Percentiles rank a stretch among this genome's conserved stretches.
Conservation (phyloP, 73 alveolate species). For the Tetrahymena elliotti region DNA sequence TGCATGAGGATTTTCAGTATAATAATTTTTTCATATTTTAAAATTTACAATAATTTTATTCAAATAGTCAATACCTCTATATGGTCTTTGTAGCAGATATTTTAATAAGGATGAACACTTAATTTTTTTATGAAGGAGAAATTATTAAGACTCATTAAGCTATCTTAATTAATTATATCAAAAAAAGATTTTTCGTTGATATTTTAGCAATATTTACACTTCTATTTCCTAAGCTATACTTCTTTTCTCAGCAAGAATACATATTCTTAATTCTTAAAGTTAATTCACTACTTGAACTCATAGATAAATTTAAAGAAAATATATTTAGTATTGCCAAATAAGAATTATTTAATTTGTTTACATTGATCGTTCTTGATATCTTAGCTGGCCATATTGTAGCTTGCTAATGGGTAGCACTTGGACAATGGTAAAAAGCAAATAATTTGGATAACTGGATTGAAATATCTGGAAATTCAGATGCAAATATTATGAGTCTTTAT, state of each 20-base stretch:
- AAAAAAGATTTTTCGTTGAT: not conserved
- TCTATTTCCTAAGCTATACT: not conserved
- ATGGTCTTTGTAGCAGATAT: not conserved
- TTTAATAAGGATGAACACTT: not conserved
- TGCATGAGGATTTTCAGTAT: not conserved
- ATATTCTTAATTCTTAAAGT: not conserved
- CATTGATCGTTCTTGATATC: not conserved
- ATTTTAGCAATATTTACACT: not conserved
- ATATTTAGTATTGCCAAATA: not conserved
- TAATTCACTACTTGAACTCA: not conserved
- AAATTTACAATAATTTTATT: not conserved
- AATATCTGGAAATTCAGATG: not conserved
- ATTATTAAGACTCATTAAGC: not conserved
- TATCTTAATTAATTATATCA: not conserved
- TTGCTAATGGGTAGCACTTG: not conserved
- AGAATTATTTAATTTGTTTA: not conserved
- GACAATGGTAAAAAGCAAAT: not conserved
- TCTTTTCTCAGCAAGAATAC: not conserved
- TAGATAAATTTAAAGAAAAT: not conserved
- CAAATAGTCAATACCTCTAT: not conserved
- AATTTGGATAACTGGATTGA: not conserved
- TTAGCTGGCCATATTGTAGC: not conserved
- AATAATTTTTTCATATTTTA: not conserved
- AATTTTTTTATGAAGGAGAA: not conserved
- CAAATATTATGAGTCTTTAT: not conserved